A percentile compares a stretch with the other conserved stretches of the same genome.
Evolutionary conservation across 768 basidiomycete genomes (phyloP).

Genomic region (Naematelia aurantialba): DNA sequence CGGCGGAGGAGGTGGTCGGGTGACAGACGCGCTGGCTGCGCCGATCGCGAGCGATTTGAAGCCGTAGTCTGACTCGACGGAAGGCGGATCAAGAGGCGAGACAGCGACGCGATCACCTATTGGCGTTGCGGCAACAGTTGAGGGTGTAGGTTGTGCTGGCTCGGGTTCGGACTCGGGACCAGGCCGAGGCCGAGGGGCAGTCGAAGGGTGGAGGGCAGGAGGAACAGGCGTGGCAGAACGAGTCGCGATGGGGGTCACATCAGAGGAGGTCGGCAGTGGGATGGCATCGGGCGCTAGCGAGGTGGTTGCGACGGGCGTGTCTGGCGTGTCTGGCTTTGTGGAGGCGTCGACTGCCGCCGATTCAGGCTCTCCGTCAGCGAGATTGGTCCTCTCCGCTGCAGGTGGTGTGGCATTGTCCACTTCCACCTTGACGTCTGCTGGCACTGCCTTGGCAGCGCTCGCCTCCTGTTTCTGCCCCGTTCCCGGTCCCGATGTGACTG

Average conservation of each 20-base stretch:
- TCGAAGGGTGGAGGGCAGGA: conserved; percentile 2
- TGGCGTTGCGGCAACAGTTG: conserved; percentile 17
- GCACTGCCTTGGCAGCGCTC: too few species aligned
- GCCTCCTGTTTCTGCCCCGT: too few species aligned
- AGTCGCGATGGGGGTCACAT: conserved; percentile 25
- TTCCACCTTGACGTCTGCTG: too few species aligned
- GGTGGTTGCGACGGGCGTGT: not conserved
- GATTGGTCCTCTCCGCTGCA: too few species aligned
- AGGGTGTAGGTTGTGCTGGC: not conserved
- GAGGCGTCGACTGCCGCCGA: not conserved
- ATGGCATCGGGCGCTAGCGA: conserved; percentile 17
- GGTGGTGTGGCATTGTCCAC: too few species aligned
- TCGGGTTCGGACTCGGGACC: conserved; percentile 8
- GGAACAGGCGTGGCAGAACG: conserved; percentile 21
- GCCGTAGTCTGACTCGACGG: conserved; percentile 27
- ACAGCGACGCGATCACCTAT: conserved; percentile 37
- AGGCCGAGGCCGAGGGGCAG: conserved; percentile 1
- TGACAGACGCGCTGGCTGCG: not conserved
- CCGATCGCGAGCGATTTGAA: conserved; percentile 41
- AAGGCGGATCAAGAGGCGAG: conserved; percentile 39
- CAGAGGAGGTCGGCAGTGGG: conserved; percentile 34
- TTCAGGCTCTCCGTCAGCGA: too few species aligned
- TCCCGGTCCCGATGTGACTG: too few species aligned
- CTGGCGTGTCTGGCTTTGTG: not conserved
- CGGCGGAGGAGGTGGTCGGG: not conserved